Conservation (phyloP, 202 grass and related monocot genomes). For the Musa balbisiana region DNA sequence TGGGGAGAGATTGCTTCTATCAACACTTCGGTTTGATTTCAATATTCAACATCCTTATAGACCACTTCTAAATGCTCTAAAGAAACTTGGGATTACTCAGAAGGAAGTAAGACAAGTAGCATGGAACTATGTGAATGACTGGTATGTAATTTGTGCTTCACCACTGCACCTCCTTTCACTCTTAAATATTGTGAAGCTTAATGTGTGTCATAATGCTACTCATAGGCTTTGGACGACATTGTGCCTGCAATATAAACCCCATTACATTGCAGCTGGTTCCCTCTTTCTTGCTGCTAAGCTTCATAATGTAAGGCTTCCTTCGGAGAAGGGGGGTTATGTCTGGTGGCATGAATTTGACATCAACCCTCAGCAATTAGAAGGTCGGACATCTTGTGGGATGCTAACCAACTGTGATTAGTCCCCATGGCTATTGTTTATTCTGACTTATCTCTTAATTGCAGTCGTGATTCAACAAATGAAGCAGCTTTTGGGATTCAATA, state of each 20-base stretch:
- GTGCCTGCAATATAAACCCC: slow-evolving; percentile 63
- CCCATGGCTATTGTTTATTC: background rate
- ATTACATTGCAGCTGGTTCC: slow-evolving; percentile 71
- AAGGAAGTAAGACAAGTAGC: slow-evolving; percentile 54
- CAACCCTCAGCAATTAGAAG: slow-evolving; percentile 33
- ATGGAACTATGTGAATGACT: slow-evolving; percentile 80
- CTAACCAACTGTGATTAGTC: background rate
- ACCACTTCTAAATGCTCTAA: slow-evolving; percentile 62
- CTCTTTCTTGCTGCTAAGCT: slow-evolving; percentile 52
- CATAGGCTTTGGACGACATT: slow-evolving; percentile 59
- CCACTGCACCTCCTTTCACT: background rate
- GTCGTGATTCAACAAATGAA: slow-evolving; percentile 53
- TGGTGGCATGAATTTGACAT: slow-evolving; percentile 88
- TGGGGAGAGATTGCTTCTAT: slow-evolving; percentile 62
- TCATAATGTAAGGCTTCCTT: slow-evolving; percentile 52
- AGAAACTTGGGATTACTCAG: slow-evolving; percentile 48
- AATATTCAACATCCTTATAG: slow-evolving; percentile 75
- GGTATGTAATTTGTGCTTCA: slow-evolving; percentile 28
- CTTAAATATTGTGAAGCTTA: slow-evolving; percentile 7
- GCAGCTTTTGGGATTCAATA: slow-evolving; percentile 32
- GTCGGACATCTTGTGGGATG: background rate
- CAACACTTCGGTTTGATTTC: slow-evolving; percentile 69
- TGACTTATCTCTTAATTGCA: slow-evolving; percentile 4
- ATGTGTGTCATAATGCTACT: slow-evolving; percentile 26
- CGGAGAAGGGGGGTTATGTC: slow-evolving; percentile 36